phyloP scores from a whole-genome alignment of 805 yeast species.

The Yamadazyma ubonensis region DNA sequence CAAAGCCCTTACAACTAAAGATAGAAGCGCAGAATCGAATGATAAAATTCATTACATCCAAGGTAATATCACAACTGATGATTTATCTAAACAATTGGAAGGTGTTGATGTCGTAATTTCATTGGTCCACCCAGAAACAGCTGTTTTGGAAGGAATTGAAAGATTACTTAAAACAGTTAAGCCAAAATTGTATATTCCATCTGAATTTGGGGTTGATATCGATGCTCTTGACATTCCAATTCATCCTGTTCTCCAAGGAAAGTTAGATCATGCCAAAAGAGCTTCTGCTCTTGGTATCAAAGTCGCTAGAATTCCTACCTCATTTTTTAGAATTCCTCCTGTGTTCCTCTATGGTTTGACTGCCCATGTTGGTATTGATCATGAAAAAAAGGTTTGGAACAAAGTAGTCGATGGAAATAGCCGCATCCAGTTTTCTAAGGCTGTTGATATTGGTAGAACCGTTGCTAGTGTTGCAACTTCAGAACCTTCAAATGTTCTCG shows the following conservation, averaged over 20 bases:
- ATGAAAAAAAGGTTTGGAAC: constrained; percentile 31
- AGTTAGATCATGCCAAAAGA: constrained; percentile 38
- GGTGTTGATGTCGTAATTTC: constrained; percentile 55
- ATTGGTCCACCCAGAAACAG: constrained; percentile 35
- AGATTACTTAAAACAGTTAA: constrained; percentile 38
- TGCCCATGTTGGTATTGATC: constrained; percentile 38
- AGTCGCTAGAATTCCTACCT: constrained; percentile 43
- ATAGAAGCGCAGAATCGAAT: constrained; percentile 23
- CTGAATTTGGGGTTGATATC: constrained; percentile 57
- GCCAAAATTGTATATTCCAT: constrained; percentile 55
- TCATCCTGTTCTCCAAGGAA: constrained; percentile 34
- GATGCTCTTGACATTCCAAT: constrained; percentile 18
- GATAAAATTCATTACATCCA: constrained; percentile 40
- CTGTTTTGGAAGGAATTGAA: constrained; percentile 33
- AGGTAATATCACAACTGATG: constrained; percentile 24
- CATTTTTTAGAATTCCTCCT: constrained; percentile 28
- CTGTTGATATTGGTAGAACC: constrained; percentile 44
- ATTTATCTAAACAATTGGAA: constrained; percentile 34
- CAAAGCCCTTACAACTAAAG: constrained; percentile 49
- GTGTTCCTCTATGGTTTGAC: constrained; percentile 35
- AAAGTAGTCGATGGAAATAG: constrained; percentile 40
- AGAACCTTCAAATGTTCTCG: constrained; percentile 42
- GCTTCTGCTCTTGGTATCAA: constrained; percentile 40
- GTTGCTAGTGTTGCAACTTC: constrained; percentile 42
- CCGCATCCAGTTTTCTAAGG: constrained; percentile 33